A percentile compares a stretch with the other conserved stretches of the same genome.
Conservation (phyloP, 805 yeast genomes). For the Saturnispora bothae region DNA sequence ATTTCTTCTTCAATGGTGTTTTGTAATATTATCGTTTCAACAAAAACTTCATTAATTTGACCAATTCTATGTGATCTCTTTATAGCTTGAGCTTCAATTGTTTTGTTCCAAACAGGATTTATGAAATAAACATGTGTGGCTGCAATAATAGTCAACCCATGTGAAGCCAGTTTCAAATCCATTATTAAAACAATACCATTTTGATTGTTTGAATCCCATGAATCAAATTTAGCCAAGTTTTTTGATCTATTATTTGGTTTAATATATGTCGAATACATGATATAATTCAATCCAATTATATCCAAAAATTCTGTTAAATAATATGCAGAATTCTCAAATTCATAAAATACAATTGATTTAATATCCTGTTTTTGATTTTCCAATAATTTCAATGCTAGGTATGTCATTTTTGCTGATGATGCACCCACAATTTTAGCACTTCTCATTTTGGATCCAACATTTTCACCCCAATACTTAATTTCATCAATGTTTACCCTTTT, state of each 20-base stretch:
- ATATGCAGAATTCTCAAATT: slow-evolving; percentile 62
- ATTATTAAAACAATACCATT: slow-evolving; percentile 49
- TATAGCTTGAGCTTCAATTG: slow-evolving; percentile 66
- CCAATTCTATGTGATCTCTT: slow-evolving; percentile 74
- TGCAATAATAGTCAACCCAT: slow-evolving; percentile 56
- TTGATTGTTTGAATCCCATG: slow-evolving; percentile 24
- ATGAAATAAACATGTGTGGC: slow-evolving; percentile 63
- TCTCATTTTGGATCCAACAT: slow-evolving; percentile 18
- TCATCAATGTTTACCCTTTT: background rate
- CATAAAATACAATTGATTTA: slow-evolving; percentile 57
- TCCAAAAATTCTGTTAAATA: slow-evolving; percentile 57
- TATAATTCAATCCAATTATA: slow-evolving; percentile 46
- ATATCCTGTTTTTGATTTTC: slow-evolving; percentile 38
- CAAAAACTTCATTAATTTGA: slow-evolving; percentile 49
- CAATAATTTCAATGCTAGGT: slow-evolving; percentile 41
- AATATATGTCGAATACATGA: slow-evolving; percentile 55
- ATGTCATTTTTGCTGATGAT: slow-evolving; percentile 54
- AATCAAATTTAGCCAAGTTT: slow-evolving; percentile 41
- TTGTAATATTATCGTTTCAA: slow-evolving; percentile 54
- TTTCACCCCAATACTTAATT: background rate
- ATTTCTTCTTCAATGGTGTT: slow-evolving; percentile 63
- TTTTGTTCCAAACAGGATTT: slow-evolving; percentile 63
- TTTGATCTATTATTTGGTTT: slow-evolving; percentile 39
- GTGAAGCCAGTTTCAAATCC: slow-evolving; percentile 60
- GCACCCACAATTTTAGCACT: slow-evolving; percentile 45